Evolutionary conservation across 2,329 filamentous ascomycete genomes (phyloP).

Genomic region (Cordyceps militaris): DNA sequence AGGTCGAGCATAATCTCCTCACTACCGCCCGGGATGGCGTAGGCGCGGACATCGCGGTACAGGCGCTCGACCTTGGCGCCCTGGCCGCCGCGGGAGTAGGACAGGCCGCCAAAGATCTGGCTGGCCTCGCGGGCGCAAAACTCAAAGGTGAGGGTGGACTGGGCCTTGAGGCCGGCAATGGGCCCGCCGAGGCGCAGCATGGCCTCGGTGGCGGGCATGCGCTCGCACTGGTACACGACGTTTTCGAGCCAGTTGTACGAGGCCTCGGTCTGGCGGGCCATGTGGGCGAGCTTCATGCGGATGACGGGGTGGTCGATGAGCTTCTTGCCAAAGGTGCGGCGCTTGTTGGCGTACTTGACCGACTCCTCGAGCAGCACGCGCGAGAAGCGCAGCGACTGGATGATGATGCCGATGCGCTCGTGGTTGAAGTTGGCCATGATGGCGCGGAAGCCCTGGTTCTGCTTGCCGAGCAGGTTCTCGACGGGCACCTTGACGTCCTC

Average conservation of each 20-base stretch:
- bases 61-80: conserved; percentile 91
- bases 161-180: conserved; percentile 90
- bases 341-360: conserved; percentile 95
- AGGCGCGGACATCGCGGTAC: conserved; percentile 91
- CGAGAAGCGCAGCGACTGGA: conserved; percentile 91
- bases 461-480: conserved; percentile 96
- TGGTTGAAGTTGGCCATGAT: conserved; percentile 99
- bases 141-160: conserved; percentile 90
- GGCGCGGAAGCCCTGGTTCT: conserved; percentile 96
- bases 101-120: conserved; percentile 94
- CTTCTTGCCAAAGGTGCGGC: conserved; percentile 90
- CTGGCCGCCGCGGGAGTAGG: conserved; percentile 88
- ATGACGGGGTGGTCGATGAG: conserved; percentile 97
- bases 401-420: conserved; percentile 97
- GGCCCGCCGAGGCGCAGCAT: conserved; percentile 94
- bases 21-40: conserved; percentile 89
- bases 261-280: conserved; percentile 96
- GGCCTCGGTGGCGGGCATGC: conserved; percentile 89
- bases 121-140: conserved; percentile 94
- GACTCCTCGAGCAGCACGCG: conserved; percentile 97
- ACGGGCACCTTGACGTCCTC: conserved; percentile 99
- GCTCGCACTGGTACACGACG: conserved; percentile 84
- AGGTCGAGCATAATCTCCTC: conserved; percentile 99
- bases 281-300: conserved; percentile 93
- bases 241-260: conserved; percentile 97